Base-by-base conservation (phyloP, 164 flowering plant species). In the Vitis rupestris region DNA sequence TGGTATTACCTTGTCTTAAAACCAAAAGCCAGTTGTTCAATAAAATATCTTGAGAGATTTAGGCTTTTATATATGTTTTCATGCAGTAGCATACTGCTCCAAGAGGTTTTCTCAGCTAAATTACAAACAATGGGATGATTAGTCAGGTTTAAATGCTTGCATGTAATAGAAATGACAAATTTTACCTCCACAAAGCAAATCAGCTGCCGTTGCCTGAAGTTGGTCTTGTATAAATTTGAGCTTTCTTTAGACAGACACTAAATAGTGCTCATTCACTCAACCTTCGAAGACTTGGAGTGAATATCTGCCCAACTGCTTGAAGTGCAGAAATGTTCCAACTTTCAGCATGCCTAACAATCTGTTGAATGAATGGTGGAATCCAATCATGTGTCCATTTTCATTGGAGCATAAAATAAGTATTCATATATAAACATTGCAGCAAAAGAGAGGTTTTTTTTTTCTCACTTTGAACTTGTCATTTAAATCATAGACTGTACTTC, bases 311-410 rank as follows among this genome's bases (percentile, higher is more conserved):
- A 72, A 95, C 71, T n/a, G 99, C 98, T 85, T 90, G 86, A 29
- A 88, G 77, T 65, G 99, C 95, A 63, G 97, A 86, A 54, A 90
- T 75, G 69, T 80, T 83, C 99, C 99, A 94, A 58, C 87, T 90
- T 81, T 94, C 99, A 27, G 81, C 83, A 84, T 94, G 99, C 83
- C 90, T 84, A 57, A 86, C 83, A 74, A 94, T 87, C 97, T 94
- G 85, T 31, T 29, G 59, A 67, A 64, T 37, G 51, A 37, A 27
- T 30, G 47, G 23, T 3, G 11, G 47, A 15, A 68, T 50, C n/a
- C 65, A 73, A 3, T 8, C 8, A 31, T 16, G 64, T 67, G 17
- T 48, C 7, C 16, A 11, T n/a, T n/a, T 10, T 27, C 61, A 47
- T n/a, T 5, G 3, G 12, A 50, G 30, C 14, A 6, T 15, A 29